Percentiles rank a stretch among this genome's conserved stretches.
These are phyloP conservation scores for Berkeleyomyces rouxiae DNA, from an alignment of 2,329 filamentous ascomycete species.

Conservation along the genomic window DNA sequence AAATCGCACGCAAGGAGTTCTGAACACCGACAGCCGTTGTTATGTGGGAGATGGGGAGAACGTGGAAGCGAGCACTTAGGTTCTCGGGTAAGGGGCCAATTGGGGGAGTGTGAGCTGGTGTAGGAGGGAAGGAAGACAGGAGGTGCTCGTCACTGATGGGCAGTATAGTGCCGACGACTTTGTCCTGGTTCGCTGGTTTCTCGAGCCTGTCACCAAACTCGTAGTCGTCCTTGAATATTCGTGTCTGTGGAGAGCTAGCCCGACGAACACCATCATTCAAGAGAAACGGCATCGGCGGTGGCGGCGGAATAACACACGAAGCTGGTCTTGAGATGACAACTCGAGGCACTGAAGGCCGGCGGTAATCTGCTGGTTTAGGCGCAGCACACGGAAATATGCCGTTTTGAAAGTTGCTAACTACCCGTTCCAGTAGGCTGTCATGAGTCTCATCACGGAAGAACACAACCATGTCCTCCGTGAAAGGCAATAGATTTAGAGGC, in stretches of 20 bases:
- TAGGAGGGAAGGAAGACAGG: constrained; percentile 12
- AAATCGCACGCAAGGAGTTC: constrained; percentile 37
- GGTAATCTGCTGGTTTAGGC: background rate
- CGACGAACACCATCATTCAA: background rate
- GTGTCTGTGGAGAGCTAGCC: constrained; percentile 9
- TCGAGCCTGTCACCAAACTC: constrained; percentile 8
- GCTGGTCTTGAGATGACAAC: constrained; percentile 8
- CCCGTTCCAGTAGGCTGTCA: constrained; percentile 28
- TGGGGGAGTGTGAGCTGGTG: constrained; percentile 8
- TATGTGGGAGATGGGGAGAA: constrained; percentile 25
- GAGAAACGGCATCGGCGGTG: background rate
- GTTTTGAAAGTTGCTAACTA: constrained; percentile 30
- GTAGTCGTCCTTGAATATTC: constrained; percentile 6
- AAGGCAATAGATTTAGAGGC: constrained; percentile 25
- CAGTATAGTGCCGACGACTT: background rate
- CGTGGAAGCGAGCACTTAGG: constrained; percentile 15
- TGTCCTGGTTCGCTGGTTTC: background rate
- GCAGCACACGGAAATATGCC: constrained; percentile 20
- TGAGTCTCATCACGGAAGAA: constrained; percentile 31
- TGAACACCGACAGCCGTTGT: constrained; percentile 38
- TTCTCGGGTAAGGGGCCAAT: constrained; percentile 8
- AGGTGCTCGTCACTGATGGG: constrained; percentile 10
- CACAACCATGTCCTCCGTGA: constrained; percentile 44
- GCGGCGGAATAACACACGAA: constrained; percentile 2
- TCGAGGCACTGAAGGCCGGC: constrained; percentile 9